These are phyloP conservation scores for Boletus rufocinnamomeus DNA, from an alignment of 768 basidiomycete species.

Conservation along the genomic window DNA sequence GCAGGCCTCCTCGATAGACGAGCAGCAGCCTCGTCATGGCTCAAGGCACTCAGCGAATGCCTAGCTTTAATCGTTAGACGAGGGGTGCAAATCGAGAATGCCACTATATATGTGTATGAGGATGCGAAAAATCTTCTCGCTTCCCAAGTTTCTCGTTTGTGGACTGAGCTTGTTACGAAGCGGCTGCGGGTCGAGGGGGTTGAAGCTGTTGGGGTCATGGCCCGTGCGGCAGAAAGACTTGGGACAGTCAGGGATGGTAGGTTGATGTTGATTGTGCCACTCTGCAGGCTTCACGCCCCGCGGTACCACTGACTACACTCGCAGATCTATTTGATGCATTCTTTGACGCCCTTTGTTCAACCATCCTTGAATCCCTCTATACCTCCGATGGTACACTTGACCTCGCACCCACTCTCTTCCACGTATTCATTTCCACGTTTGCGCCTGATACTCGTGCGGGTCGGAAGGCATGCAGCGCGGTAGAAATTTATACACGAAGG, in stretches of 20 bases:
- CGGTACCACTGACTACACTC: conserved; percentile 6
- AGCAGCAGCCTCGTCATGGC: conserved; percentile 50
- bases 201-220: conserved; percentile 46
- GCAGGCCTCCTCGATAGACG: conserved; percentile 29
- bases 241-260: conserved; percentile 47
- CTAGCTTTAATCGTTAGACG: conserved; percentile 54
- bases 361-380: conserved; percentile 8
- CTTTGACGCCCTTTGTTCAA: conserved; percentile 46
- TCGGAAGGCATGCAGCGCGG: conserved; percentile 11
- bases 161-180: conserved; percentile 47
- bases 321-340: conserved; percentile 50
- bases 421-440: conserved; percentile 45
- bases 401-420: conserved; percentile 49
- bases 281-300: conserved; percentile 27
- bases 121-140: conserved; percentile 37
- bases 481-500: conserved; percentile 19
- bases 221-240: conserved; percentile 44
- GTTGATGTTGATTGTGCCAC: conserved; percentile 23
- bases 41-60: conserved; percentile 74
- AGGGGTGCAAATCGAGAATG: conserved; percentile 5
- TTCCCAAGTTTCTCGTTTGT: conserved; percentile 48
- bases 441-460: conserved; percentile 13
- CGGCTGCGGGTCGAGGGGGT: conserved; percentile 49
- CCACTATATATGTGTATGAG: conserved; percentile 1
- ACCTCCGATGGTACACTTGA: conserved; percentile 2